Percentiles rank a stretch among this genome's conserved stretches.
phyloP scores from a whole-genome alignment of 805 yeast genomes.

The Kockiozyma suomiensis region DNA sequence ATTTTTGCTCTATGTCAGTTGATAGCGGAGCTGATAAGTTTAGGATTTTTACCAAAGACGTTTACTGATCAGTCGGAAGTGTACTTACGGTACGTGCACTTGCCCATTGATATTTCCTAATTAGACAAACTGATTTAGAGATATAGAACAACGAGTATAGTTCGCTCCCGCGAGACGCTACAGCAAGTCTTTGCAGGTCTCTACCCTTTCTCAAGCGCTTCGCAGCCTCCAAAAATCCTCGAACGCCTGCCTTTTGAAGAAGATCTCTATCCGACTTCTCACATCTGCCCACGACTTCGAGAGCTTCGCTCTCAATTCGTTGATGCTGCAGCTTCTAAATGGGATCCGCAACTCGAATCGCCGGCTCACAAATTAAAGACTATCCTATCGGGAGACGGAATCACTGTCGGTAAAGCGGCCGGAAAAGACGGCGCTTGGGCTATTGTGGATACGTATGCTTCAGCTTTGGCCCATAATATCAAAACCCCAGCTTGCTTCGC shows the following conservation, averaged over 20 bases:
- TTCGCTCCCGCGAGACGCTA: constrained; percentile 33
- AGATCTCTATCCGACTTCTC: constrained; percentile 29
- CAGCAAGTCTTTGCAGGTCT: constrained; percentile 33
- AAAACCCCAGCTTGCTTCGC: constrained; percentile 20
- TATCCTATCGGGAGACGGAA: constrained; percentile 11
- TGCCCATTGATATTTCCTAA: background rate
- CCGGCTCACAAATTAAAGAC: constrained; percentile 16
- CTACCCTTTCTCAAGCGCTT: constrained; percentile 27
- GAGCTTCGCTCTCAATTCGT: constrained; percentile 30
- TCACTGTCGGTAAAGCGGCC: constrained; percentile 12
- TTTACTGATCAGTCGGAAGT: constrained; percentile 19
- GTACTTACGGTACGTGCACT: constrained; percentile 24
- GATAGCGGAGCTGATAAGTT: background rate
- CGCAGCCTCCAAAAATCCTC: constrained; percentile 22
- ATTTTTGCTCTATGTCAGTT: background rate
- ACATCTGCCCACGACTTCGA: constrained; percentile 25
- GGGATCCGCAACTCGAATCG: constrained; percentile 30
- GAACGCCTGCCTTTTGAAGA: constrained; percentile 35
- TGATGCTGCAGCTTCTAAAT: constrained; percentile 21
- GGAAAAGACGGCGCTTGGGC: constrained; percentile 27
- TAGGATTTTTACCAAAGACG: constrained; percentile 25
- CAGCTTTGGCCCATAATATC: constrained; percentile 26
- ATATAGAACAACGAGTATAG: constrained; percentile 26
- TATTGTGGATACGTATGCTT: constrained; percentile 29
- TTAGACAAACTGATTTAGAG: background rate